Evolutionary conservation across 305 asterid genomes (phyloP).

Genomic region (Fraxinus albicans): DNA sequence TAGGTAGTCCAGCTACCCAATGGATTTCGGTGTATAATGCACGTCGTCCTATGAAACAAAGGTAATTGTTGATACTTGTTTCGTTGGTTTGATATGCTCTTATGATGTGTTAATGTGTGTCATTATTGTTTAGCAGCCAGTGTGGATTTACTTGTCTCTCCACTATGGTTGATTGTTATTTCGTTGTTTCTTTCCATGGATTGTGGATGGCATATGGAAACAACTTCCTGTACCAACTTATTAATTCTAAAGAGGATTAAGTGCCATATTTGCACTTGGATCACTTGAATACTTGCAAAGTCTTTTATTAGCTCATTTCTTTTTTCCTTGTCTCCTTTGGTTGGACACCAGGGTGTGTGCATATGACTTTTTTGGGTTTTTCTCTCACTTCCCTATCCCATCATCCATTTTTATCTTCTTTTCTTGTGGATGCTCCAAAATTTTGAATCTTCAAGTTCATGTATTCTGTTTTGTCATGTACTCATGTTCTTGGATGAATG

Average conservation of each 20-base stretch:
- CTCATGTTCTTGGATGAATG: not conserved
- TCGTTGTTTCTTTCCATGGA: not conserved
- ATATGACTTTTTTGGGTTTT: not conserved
- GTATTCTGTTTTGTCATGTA: not conserved
- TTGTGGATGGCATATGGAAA: not conserved
- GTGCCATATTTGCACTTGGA: not conserved
- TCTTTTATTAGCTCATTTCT: not conserved
- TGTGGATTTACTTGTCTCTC: not conserved
- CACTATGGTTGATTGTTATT: not conserved
- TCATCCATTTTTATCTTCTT: not conserved
- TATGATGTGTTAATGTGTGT: not conserved
- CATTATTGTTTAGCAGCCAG: not conserved
- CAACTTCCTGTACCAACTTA: not conserved
- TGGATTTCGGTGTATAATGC: constrained; percentile 99
- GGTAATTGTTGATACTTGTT: constrained; percentile 40
- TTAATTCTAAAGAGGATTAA: not conserved
- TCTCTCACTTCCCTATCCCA: not conserved
- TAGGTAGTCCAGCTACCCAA: constrained; percentile 99
- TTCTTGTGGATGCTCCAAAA: not conserved
- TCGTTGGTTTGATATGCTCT: not conserved
- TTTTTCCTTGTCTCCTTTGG: not conserved
- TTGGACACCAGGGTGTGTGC: not conserved
- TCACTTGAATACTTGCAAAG: not conserved
- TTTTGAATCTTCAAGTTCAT: not conserved
- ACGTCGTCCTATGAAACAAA: constrained; percentile 94